Evolutionary conservation across 805 yeast species (phyloP), one percentile per base, ranked within the genome.

Genomic region (Kluyveromyces wickerhamii): DNA sequence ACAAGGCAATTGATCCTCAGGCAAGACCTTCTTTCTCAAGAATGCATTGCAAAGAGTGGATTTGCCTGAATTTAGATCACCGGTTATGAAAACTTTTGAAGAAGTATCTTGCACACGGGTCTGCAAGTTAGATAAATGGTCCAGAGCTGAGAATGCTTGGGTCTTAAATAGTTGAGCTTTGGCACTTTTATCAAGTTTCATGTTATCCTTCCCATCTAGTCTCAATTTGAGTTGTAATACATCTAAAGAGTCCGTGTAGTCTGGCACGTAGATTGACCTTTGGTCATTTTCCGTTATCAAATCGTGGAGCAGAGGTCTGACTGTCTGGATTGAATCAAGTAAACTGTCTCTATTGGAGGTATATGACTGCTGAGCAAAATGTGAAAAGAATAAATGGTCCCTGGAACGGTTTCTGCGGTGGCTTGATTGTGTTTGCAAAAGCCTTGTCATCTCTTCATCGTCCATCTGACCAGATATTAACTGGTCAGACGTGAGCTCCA

Each of bases 1-100:
- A 50, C 96, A 87, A 2, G 99, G 99, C 54, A 92, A 95, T 52
- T 92, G 98, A 59, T 92, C 99, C 51, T 83, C 95, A 0, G 99
- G 98, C 31, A 92, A 61, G 3, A 92, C 60, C 32, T 75, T 72
- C 34, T 92, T 70, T 45, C 88, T 68, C 39, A 92, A 62, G 26
- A 92, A 63, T 1, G 96, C 89, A 53, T 92, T 92, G 59, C 98
- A 92, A 49, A 92, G 86, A 1, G 95, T 83, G 1, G 96, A 86
- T 52, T 92, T 92, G 3, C 99, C 99, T 0, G 98, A 82, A 54
- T 92, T 92, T 45, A 92, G 70, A 57, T 92, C 99, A 34, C 99
- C 99, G 2, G 98, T 94, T 24, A 92, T 88, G 41, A 92, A 77
- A 1, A 92, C 96, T 49, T 89, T 89, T 2, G 97, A 88, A 0